Conservation (phyloP, 2,329 filamentous ascomycete genomes). For the Fusarium sp. region DNA sequence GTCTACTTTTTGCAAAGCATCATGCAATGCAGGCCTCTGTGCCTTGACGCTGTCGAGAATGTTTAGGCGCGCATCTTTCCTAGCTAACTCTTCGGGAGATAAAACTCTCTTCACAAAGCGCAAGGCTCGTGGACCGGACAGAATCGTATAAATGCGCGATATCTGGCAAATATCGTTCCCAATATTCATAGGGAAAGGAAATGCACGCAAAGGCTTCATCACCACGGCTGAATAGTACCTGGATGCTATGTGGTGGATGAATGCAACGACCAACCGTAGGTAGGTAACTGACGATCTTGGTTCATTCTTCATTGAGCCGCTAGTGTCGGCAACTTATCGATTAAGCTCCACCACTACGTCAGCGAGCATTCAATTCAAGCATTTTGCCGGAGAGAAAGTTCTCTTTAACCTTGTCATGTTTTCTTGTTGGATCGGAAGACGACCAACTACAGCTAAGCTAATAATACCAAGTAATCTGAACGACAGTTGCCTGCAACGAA, state of each 20-base stretch:
- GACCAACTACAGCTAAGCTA: conserved; percentile 26
- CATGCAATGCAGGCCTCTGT: background rate
- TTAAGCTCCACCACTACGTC: conserved; percentile 33
- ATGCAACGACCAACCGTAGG: background rate
- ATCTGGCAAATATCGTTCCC: conserved; percentile 85
- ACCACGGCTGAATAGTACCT: background rate
- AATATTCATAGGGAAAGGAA: conserved; percentile 75
- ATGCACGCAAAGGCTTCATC: conserved; percentile 57
- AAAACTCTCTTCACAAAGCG: conserved; percentile 64
- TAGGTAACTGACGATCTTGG: conserved; percentile 12
- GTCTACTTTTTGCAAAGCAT: background rate
- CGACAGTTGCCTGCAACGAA: conserved; percentile 11
- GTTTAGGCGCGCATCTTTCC: conserved; percentile 42
- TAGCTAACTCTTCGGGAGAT: conserved; percentile 51
- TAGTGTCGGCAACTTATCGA: conserved; percentile 49
- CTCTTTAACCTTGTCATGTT: background rate
- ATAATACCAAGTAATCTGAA: conserved; percentile 18
- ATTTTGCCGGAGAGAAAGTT: conserved; percentile 21
- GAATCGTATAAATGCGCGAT: conserved; percentile 70
- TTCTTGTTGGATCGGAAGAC: conserved; percentile 1
- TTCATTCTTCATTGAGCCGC: conserved; percentile 14
- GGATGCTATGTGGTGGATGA: background rate
- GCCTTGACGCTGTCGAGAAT: conserved; percentile 14
- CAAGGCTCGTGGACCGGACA: conserved; percentile 58
- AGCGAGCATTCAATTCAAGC: conserved; percentile 1